These are phyloP conservation scores for Starmerella etchellsii DNA, from an alignment of 805 yeast species.

Conservation along the genomic window DNA sequence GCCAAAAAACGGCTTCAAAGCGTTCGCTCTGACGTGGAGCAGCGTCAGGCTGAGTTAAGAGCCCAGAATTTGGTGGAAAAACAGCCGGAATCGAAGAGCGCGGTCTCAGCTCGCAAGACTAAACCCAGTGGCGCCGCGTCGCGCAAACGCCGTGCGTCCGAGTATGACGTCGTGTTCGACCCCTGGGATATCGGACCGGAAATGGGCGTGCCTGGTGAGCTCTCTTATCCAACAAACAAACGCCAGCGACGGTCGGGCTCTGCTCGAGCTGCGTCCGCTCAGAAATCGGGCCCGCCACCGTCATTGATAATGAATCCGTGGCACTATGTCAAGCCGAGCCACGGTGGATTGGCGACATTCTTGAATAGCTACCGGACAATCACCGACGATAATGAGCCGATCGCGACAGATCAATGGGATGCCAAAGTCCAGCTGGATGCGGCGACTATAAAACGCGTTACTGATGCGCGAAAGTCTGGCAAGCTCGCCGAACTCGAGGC, in stretches of 20 bases:
- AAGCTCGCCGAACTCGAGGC: constrained; percentile 24
- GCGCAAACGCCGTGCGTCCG: not conserved
- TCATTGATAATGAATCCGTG: constrained; percentile 49
- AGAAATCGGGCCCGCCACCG: no score
- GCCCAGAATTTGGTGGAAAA: not conserved
- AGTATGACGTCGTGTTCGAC: not conserved
- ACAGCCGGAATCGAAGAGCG: not conserved
- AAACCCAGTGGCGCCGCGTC: not conserved
- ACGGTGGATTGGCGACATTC: constrained; percentile 31
- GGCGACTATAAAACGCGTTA: constrained; percentile 33
- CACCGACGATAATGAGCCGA: constrained; percentile 53
- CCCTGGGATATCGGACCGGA: constrained; percentile 9
- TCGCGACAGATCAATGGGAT: constrained; percentile 23
- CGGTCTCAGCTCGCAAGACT: not conserved
- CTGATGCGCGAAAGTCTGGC: constrained; percentile 34
- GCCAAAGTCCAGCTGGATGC: constrained; percentile 43
- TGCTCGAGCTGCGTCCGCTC: not conserved
- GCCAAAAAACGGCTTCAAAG: constrained; percentile 13
- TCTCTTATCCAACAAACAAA: not conserved
- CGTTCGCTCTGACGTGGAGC: constrained; percentile 6
- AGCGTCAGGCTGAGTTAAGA: constrained; percentile 1
- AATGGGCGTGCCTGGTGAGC: constrained; percentile 15
- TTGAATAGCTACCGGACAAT: constrained; percentile 45
- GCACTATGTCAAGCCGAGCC: constrained; percentile 39
- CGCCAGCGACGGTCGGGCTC: not conserved